Base-by-base conservation (phyloP, 768 basidiomycete species). In the Leucocoprinus sp. region DNA sequence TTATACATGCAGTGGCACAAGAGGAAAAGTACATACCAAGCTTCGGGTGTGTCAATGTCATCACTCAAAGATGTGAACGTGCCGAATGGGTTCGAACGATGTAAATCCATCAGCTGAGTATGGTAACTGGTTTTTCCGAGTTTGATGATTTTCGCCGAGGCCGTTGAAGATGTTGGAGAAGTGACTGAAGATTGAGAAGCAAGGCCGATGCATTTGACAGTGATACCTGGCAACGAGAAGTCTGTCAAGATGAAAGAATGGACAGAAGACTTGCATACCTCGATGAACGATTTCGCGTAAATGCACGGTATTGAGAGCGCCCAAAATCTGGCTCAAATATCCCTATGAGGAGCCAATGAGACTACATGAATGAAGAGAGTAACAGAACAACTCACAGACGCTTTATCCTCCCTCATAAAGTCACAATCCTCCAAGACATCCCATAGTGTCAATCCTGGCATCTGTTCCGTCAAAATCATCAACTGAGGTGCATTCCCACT, bases 31-130 rank as follows among this genome's bases (percentile, higher is more conserved):
- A 11, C 57, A 17, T 27, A 63, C 62, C 64, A 71, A 55, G 63
- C 57, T 64, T 84, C 84, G 63, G 63, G 67, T 53, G 62, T 71
- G 60, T 35, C 71, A 1, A 53, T 51, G 23, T 72, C 71, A 17
- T 68, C 66, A 17, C 50, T 42, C 17, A 53, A 34, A 1, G 62
- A 54, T 7, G 60, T 55, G 58, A 62, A 53, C 9, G 64, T 55
- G 3, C 74, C 74, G 52, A 95, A 89, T 0, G 82, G 77, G 54
- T 96, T 91, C 2, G 93, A 95, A 14, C 80, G 71, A 55, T 95
- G 84, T 24, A 93, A 65, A 57, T 95, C 91, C 19, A 82, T 66
- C 24, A 97, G 68, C 0, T 75, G 75, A 4, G 79, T 78, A 52
- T 82, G 73, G 58, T 82, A 96, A 12, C 72, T 77, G 2, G 80